These are phyloP conservation scores for Chaetomium cochliodes DNA, from an alignment of 495 filamentous ascomycete species.

Conservation along the genomic window DNA sequence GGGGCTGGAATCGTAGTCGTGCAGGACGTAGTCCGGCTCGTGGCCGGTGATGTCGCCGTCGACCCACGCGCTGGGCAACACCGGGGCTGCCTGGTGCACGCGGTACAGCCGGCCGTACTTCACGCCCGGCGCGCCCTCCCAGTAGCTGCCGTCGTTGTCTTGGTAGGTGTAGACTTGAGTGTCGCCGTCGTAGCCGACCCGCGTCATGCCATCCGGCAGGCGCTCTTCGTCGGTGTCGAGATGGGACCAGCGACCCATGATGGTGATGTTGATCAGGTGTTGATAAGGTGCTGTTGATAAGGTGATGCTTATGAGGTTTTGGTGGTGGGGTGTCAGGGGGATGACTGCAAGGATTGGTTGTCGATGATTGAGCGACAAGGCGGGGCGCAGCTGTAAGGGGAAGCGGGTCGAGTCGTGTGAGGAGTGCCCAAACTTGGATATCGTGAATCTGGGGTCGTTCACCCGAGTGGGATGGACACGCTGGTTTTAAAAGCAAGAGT, in stretches of 20 bases:
- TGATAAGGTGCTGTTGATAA: no score
- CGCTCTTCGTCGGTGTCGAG: constrained; percentile 52
- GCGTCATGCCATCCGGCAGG: constrained; percentile 52
- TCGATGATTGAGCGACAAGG: no score
- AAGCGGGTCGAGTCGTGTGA: no score
- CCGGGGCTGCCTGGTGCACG: constrained; percentile 16
- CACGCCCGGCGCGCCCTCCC: constrained; percentile 46
- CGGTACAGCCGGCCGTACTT: constrained; percentile 46
- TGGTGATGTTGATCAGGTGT: constrained; percentile 1
- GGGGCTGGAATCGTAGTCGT: constrained; percentile 6
- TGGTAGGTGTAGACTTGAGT: constrained; percentile 51
- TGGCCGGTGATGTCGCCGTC: constrained; percentile 13
- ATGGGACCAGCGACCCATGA: constrained; percentile 46
- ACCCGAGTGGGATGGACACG: no score
- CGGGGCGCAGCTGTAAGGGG: no score
- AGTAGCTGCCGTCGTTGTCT: constrained; percentile 42
- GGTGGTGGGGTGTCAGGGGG: no score
- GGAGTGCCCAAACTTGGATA: no score
- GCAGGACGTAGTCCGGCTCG: constrained; percentile 21
- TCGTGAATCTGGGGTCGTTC: no score
- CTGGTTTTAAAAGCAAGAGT: no score
- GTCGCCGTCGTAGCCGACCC: constrained; percentile 56
- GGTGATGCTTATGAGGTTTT: no score
- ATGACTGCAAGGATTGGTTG: no score
- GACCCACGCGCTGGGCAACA: constrained; percentile 15